Evolutionary conservation across 176 grass and related monocot species (phyloP).

Genomic region (Oryza glaberrima): DNA sequence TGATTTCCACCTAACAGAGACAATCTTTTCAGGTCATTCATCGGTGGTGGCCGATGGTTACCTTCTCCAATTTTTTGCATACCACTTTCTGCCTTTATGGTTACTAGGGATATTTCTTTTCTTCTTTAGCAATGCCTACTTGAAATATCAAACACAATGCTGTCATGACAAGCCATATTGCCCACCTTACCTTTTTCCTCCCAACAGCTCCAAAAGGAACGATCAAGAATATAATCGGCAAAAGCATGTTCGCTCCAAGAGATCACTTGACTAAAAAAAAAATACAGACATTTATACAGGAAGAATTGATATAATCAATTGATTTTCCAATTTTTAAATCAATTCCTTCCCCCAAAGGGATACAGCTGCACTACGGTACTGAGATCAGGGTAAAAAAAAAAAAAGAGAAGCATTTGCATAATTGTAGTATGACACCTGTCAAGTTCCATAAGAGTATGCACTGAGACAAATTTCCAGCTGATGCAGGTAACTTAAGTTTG

Average conservation of each 20-base stretch:
- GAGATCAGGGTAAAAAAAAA: background rate
- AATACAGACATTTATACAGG: background rate
- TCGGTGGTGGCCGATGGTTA: background rate
- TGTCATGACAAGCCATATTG: conserved; percentile 21
- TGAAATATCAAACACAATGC: conserved; percentile 5
- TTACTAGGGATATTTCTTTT: background rate
- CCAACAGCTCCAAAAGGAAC: background rate
- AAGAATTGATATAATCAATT: background rate
- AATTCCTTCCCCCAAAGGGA: background rate
- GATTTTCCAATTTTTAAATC: background rate
- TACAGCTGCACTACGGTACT: background rate
- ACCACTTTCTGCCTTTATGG: background rate
- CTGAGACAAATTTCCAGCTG: background rate
- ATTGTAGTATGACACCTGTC: background rate
- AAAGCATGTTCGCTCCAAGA: background rate
- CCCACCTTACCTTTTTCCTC: conserved; percentile 1
- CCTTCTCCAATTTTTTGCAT: background rate
- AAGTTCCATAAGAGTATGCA: background rate
- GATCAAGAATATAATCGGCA: background rate
- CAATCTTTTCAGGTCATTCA: background rate
- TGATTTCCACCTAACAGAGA: background rate
- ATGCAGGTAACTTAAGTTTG: background rate
- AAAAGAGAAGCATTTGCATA: background rate
- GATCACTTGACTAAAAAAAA: background rate
- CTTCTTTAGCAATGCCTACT: background rate